A percentile compares a stretch with the other conserved stretches of the same genome.
Evolutionary conservation across 2,329 filamentous ascomycete species (phyloP).

Genomic region (Diaporthe amygdali): DNA sequence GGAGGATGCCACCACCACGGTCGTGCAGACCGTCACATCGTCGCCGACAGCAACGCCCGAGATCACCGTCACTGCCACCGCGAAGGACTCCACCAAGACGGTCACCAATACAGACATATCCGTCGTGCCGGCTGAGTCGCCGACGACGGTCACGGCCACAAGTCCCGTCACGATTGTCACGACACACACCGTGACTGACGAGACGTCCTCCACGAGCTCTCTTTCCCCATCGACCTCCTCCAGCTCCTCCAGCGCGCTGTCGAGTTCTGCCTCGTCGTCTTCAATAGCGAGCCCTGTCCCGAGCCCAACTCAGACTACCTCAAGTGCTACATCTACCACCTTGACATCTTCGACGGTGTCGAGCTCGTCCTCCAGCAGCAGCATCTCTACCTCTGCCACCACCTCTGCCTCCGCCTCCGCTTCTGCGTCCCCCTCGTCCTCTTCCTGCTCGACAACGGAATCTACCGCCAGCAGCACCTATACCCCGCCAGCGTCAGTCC

Average conservation of each 20-base stretch:
- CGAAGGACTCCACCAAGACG: constrained; percentile 1
- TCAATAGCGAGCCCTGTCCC: not conserved
- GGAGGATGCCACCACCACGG: not conserved
- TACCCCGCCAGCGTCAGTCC: not conserved
- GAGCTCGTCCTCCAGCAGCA: not conserved
- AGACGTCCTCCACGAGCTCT: not conserved
- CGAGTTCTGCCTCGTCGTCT: not conserved
- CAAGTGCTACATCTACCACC: not conserved
- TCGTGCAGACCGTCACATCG: constrained; percentile 9
- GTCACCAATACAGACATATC: constrained; percentile 19
- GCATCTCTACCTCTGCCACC: not conserved
- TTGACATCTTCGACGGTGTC: not conserved
- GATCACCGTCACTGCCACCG: constrained; percentile 5
- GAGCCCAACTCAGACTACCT: not conserved
- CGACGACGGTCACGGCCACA: not conserved
- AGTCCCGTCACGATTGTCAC: constrained; percentile 14
- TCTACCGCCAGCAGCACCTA: not conserved
- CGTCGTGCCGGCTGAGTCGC: constrained; percentile 10
- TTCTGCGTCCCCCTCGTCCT: not conserved
- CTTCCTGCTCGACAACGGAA: not conserved
- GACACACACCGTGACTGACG: constrained; percentile 18
- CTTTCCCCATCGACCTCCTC: not conserved
- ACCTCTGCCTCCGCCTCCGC: not conserved
- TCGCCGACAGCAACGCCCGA: not conserved
- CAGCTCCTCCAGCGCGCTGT: not conserved